Percentiles rank a stretch among this genome's conserved stretches.
Evolutionary conservation across 176 grass and related monocot genomes (phyloP).

Genomic region (Alloteropsis semialata): DNA sequence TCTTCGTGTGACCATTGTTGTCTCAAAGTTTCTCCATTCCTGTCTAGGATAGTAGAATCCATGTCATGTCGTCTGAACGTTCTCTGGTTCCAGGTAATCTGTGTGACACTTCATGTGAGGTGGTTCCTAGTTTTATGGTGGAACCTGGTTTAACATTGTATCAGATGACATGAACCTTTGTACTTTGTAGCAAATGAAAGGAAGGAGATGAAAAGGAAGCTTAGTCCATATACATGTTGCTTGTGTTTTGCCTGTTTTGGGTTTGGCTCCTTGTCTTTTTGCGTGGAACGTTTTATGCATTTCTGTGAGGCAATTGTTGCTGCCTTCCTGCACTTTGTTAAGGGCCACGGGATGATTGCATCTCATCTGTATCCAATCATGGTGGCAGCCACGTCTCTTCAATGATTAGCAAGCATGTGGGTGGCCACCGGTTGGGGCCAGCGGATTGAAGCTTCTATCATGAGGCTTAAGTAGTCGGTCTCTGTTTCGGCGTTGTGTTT

Average conservation of each 20-base stretch:
- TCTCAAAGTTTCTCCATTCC: neutral
- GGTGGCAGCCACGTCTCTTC: neutral
- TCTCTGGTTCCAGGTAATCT: neutral
- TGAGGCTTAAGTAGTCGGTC: no score
- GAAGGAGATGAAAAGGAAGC: neutral
- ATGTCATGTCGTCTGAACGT: neutral
- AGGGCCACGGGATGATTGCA: neutral
- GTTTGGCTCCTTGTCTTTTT: no score
- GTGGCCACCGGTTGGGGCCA: neutral
- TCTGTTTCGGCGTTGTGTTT: no score
- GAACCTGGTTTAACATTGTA: constrained; percentile 6
- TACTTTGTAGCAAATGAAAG: neutral
- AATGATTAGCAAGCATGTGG: constrained; percentile 25
- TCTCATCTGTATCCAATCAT: constrained; percentile 4
- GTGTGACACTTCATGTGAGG: neutral
- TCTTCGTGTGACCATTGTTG: neutral
- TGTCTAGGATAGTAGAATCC: constrained; percentile 8
- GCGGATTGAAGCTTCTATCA: neutral
- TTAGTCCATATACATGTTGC: neutral
- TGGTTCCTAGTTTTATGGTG: constrained; percentile 28
- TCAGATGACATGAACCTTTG: neutral
- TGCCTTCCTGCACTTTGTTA: neutral
- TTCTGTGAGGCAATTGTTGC: neutral
- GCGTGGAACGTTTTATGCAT: neutral
- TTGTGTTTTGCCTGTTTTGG: neutral